Evolutionary conservation across 306 rosid species (phyloP), one percentile per base, ranked within the genome.

Genomic region (Styphnolobium japonicum): DNA sequence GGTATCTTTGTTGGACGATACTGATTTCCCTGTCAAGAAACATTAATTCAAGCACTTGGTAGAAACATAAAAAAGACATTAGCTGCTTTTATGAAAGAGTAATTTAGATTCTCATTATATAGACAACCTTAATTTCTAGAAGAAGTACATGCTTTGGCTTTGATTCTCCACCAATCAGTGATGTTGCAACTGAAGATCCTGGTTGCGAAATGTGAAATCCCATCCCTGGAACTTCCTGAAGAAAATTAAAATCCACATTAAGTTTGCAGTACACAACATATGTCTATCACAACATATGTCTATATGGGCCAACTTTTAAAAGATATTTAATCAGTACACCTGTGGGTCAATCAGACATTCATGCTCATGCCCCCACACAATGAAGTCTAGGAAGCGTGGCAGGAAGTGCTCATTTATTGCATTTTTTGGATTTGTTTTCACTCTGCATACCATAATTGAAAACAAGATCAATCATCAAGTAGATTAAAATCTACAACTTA

Each of bases 321-420:
- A 67, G 56, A 18, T 27, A 58, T 27, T 63, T 23, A 63, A 14
- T 39, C 68, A 51, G 39, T 25, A 49, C 75, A 95, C 99, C 99
- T 89, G 97, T 48, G 99, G 98, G 64, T 95, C 99, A 72, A 93
- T 87, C 80, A 95, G 88, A 86, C 99, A 95, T 80, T 95, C 99
- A 76, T 95, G 99, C 76, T 93, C 99, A 69, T 95, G 99, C 31
- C 99, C 99, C 99, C 99, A 95, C 79, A 95, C 98, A 67, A 95
- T 80, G 84, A 95, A 95, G 90, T 95, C 99, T 23, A 93, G 89
- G 86, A 95, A 95, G 79, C 94, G 92, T 8, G 99, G 99, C 77
- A 95, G 82, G 77, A 95, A 88, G 81, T 93, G 98, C 89, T 95
- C 99, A 81, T 91, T 95, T 86, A 95, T 95, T 69, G 99, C 99